A percentile compares a stretch with the other conserved stretches of the same genome.
Evolutionary conservation across 805 yeast species (phyloP).

Genomic region (Sugiyamaella boreocaroliniensis): DNA sequence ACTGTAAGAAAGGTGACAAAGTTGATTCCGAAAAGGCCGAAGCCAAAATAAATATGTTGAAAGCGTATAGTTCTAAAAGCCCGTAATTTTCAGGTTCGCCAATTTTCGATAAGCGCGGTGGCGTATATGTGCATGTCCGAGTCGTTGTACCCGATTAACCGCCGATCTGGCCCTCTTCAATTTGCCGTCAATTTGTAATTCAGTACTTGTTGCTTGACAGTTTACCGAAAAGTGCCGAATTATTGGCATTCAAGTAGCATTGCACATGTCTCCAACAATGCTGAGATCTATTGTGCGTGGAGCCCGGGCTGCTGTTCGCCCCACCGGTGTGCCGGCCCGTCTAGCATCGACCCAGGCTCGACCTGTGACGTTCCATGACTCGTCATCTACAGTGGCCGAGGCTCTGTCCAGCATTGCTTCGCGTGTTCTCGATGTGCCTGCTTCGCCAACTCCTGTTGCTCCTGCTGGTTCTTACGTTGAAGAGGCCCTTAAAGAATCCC

Average conservation of each 20-base stretch:
- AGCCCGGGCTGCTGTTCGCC: background rate
- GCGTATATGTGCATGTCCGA: background rate
- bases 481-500: constrained; percentile 18
- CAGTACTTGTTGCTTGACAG: too few species aligned
- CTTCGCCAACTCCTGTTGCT: constrained; percentile 13
- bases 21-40: too few species aligned
- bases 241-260: background rate
- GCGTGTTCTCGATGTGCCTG: constrained; percentile 5
- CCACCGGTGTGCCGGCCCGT: background rate
- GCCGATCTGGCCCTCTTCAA: background rate
- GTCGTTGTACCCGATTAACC: background rate
- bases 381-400: constrained; percentile 13
- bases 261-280: background rate
- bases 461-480: constrained; percentile 20
- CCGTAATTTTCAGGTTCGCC: too few species aligned
- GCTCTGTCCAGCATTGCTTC: constrained; percentile 16
- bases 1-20: too few species aligned
- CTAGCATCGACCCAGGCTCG: background rate
- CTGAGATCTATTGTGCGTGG: background rate
- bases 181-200: background rate
- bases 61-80: too few species aligned
- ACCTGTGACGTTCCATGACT: background rate
- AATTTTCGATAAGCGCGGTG: background rate
- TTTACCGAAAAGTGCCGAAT: too few species aligned
- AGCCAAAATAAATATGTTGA: too few species aligned